Conservation (phyloP, 176 grass and related monocot species). For the Neostapfia colusana region DNA sequence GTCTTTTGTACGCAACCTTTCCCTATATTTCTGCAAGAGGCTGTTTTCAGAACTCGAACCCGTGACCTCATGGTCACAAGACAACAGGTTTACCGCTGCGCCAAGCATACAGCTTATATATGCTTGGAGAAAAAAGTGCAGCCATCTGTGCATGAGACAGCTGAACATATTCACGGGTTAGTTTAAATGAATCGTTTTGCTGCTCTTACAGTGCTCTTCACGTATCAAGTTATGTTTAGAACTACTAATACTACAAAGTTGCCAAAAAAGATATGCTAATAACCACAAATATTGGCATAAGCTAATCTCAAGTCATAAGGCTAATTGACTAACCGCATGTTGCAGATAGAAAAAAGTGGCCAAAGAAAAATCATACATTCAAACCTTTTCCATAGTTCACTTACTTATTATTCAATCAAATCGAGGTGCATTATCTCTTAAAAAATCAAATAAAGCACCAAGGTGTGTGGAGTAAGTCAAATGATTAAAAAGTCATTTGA, state of each 20-base stretch:
- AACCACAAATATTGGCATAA: neutral
- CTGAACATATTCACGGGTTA: neutral
- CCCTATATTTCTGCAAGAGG: too few relatives aligned
- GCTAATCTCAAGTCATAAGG: constrained; percentile 8
- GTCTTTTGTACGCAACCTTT: too few relatives aligned
- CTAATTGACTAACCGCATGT: constrained; percentile 5
- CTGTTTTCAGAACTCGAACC: too few relatives aligned
- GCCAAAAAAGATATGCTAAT: constrained; percentile 22
- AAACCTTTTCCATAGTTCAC: neutral
- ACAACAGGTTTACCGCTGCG: too few relatives aligned
- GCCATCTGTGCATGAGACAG: constrained; percentile 4
- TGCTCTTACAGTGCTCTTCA: neutral
- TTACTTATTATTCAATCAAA: neutral
- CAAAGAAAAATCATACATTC: neutral
- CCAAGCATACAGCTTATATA: too few relatives aligned
- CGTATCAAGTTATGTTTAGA: neutral
- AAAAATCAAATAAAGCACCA: neutral
- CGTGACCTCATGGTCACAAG: too few relatives aligned
- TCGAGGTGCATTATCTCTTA: too few relatives aligned
- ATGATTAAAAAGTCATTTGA: neutral
- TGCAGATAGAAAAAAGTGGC: constrained; percentile 1
- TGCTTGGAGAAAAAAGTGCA: neutral
- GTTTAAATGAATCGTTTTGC: neutral
- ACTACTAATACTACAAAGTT: constrained; percentile 3
- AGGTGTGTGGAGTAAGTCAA: neutral